Evolutionary conservation across 495 filamentous ascomycete species (phyloP), one percentile per base, ranked within the genome.

Genomic region (Cudoniella acicularis): DNA sequence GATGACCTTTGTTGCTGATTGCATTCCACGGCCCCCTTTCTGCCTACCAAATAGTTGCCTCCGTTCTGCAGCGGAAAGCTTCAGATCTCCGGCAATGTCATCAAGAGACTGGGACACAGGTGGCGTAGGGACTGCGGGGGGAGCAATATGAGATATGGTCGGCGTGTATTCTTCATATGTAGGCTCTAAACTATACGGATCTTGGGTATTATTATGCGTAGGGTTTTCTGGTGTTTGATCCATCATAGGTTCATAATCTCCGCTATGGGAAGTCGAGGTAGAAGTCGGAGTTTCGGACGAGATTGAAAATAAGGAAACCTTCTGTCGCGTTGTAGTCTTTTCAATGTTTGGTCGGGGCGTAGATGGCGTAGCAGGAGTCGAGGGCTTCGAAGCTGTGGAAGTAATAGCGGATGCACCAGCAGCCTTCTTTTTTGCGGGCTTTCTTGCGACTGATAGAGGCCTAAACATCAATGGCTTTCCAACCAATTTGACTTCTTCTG

Each of bases 381-480:
- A 30, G 36, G 52, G 40, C 30, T 4, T 36, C 6, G 4, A 36
- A 17, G 46, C 10, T 1, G 55, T 22, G 2, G 52, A 10, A 2
- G 57, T 30, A 26, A 59, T 21, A n/a, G 52, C 8, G 25, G 57
- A 57, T 55, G 2, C 21, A 21, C 51, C 25, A 22, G 54, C 25
- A 25, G 69, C 59, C 67, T 79, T 85, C 73, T 89, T 90, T 76
- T 89, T 90, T 57, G 77, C 72, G n/a, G 78, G 77, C 48, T 86
- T 88, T 43, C 87, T 76, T 18, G 81, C 80, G 9, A 96, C 90
- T 1, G 91, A 95, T 22, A 96, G 70, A 1, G 92, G 92, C 68
- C 87, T 90, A 72, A 97, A 96, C 83, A 91, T 91, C 66, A 89
- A 83, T 20, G 89, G 79, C 61, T 90, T 92, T 4, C 87, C 89